Evolutionary conservation across 169 alveolate species (phyloP), one percentile per base, ranked within the genome.

Genomic region (Babesia bovis): DNA sequence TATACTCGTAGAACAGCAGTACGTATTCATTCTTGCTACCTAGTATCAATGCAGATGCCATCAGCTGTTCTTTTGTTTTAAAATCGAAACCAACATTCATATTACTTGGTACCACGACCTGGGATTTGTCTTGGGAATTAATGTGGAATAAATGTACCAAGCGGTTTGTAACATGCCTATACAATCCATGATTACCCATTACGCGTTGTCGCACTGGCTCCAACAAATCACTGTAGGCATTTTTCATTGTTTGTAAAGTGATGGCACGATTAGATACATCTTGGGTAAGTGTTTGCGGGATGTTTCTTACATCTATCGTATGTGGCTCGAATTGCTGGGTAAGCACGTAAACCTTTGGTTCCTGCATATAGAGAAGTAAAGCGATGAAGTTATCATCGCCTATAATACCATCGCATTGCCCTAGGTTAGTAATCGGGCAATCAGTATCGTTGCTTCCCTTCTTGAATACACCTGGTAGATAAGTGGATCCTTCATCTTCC

Each of bases 21-120:
- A 68, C 33, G 33, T 68, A 78, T 40, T 78, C 87, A 50, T 67
- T 50, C 19, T 53, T 38, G 65, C 82, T 78, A 32, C 87, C 83
- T 0, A 75, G 33, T 17, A 67, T 28, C 65, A 75, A 36, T 9
- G 68, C 42, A 12, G 38, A 5, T 38, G 32, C 51, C 35, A 63
- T 15, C 25, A 63, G 12, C 49, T 36, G 73, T 12, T 75, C 44
- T 26, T 0, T 50, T 25, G 36, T 40, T 36, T 26, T 25, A 38
- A 9, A 38, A 38, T 38, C 45, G 12, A 7, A 19, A 4, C 42
- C 28, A n/a, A 36, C 23, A 53, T 23, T 53, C n/a, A 19, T 12
- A 5, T 12, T 19, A 19, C 12, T 19, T 5, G 55, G 19, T 12
- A 13, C 32, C 5, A 19, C 19, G 32, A 9, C 12, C 19, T 47